Evolutionary conservation across 768 basidiomycete genomes (phyloP).

Genomic region (Paxillus ammoniavirescens): DNA sequence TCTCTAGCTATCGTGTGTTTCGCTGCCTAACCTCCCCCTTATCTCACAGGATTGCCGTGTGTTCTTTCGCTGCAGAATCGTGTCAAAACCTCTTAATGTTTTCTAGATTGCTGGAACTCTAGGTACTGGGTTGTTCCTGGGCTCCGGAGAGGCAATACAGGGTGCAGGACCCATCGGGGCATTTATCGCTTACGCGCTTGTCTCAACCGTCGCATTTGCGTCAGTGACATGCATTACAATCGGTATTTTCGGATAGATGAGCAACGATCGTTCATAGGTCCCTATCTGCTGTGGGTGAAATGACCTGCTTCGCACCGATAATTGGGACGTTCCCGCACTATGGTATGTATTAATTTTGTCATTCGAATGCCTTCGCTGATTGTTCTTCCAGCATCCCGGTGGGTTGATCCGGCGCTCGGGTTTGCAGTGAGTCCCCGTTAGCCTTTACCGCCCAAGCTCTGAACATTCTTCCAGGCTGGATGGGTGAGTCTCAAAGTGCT

Average conservation of each 20-base stretch:
- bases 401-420: constrained; percentile 61
- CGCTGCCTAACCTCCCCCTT: neutral
- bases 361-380: too few species aligned
- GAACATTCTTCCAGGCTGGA: constrained; percentile 16
- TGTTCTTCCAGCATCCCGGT: constrained; percentile 42
- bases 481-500: constrained; percentile 27
- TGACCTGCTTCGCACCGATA: constrained; percentile 76
- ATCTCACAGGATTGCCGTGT: constrained; percentile 48
- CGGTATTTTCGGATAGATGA: constrained; percentile 18
- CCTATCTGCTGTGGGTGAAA: constrained; percentile 68
- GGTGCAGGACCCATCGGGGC: constrained; percentile 70
- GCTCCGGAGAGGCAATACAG: constrained; percentile 59
- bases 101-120: constrained; percentile 69
- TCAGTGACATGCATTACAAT: constrained; percentile 30
- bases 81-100: neutral
- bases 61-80: constrained; percentile 16
- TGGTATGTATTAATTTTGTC: constrained; percentile 34
- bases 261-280: constrained; percentile 34
- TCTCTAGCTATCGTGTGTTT: constrained; percentile 3
- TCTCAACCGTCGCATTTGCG: constrained; percentile 67
- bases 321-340: constrained; percentile 79
- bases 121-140: constrained; percentile 73
- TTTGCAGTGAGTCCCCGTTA: constrained; percentile 46
- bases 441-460: neutral
- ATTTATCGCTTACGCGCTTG: constrained; percentile 59